Evolutionary conservation across 345 rosid species (phyloP).

Genomic region (Leavenworthia alabamica): DNA sequence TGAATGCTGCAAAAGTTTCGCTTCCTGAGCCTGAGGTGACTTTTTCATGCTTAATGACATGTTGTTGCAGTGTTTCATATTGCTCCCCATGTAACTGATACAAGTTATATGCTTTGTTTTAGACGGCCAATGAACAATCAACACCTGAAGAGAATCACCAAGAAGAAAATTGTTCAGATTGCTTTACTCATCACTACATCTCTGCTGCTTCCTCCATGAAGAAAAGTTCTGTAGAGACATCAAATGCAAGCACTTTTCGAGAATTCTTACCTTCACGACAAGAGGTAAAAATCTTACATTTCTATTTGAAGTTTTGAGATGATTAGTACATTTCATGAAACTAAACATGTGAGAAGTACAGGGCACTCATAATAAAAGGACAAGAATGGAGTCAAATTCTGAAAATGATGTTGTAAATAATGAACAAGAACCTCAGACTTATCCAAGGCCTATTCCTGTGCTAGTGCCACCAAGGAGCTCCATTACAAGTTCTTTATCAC

Average conservation of each 20-base stretch:
- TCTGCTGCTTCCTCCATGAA: conserved; percentile 46
- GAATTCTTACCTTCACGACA: too few relatives aligned
- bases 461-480: conserved; percentile 52
- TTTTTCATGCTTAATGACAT: neutral
- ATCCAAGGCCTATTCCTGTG: conserved; percentile 56
- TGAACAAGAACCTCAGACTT: conserved; percentile 43
- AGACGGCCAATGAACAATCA: conserved; percentile 46
- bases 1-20: conserved; percentile 52
- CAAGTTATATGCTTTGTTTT: conserved; percentile 15
- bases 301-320: too few relatives aligned
- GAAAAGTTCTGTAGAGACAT: conserved; percentile 37
- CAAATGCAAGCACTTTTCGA: conserved; percentile 47
- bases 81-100: neutral
- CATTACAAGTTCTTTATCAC: conserved; percentile 39
- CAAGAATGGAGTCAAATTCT: conserved; percentile 36
- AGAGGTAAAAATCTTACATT: too few relatives aligned
- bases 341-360: conserved; percentile 21
- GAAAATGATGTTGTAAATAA: conserved; percentile 28
- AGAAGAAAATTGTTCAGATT: conserved; percentile 66
- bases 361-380: conserved; percentile 42
- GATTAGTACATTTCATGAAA: too few relatives aligned
- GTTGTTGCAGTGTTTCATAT: neutral
- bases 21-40: conserved; percentile 63
- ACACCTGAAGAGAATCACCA: conserved; percentile 37
- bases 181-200: conserved; percentile 41